Conservation (phyloP, 2,329 filamentous ascomycete genomes). For the Aspergillus sp. region DNA sequence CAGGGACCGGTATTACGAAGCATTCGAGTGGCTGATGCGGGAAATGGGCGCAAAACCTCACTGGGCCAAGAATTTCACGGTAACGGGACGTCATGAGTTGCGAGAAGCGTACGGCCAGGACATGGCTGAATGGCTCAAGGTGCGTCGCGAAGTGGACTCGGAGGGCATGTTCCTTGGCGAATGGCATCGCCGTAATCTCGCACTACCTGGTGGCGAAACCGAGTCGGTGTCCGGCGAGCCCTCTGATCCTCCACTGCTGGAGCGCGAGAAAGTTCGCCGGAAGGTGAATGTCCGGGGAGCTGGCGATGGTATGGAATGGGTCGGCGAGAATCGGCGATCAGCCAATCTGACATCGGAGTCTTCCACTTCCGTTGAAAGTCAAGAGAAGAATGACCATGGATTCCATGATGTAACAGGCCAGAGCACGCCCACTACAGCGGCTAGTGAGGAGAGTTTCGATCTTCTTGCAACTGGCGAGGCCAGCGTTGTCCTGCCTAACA, state of each 20-base stretch:
- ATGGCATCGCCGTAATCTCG: constrained; percentile 76
- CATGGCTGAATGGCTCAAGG: constrained; percentile 63
- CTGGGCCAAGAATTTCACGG: constrained; percentile 88
- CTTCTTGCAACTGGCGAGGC: constrained; percentile 43
- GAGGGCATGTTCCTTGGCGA: constrained; percentile 86
- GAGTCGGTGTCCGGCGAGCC: constrained; percentile 11
- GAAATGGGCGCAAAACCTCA: constrained; percentile 79
- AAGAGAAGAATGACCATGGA: constrained; percentile 8
- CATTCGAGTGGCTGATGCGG: constrained; percentile 87
- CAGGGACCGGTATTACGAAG: constrained; percentile 75
- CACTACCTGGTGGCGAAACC: constrained; percentile 30
- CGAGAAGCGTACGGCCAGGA: constrained; percentile 66
- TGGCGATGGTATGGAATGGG: constrained; percentile 43
- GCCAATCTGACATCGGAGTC: constrained; percentile 17
- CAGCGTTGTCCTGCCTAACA: constrained; percentile 35
- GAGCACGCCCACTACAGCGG: constrained; percentile 38
- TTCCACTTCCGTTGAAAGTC: constrained; percentile 5
- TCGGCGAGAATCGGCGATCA: constrained; percentile 31
- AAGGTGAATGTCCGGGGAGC: constrained; percentile 23
- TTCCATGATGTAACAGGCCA: constrained; percentile 16
- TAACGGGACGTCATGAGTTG: constrained; percentile 57
- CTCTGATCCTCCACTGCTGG: constrained; percentile 37
- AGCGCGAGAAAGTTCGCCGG: constrained; percentile 40
- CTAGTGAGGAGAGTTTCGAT: constrained; percentile 50
- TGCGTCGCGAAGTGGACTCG: constrained; percentile 70